Evolutionary conservation across 176 grass and related monocot genomes (phyloP), one percentile per base, ranked within the genome.

Genomic region (Aechmea fasciata): DNA sequence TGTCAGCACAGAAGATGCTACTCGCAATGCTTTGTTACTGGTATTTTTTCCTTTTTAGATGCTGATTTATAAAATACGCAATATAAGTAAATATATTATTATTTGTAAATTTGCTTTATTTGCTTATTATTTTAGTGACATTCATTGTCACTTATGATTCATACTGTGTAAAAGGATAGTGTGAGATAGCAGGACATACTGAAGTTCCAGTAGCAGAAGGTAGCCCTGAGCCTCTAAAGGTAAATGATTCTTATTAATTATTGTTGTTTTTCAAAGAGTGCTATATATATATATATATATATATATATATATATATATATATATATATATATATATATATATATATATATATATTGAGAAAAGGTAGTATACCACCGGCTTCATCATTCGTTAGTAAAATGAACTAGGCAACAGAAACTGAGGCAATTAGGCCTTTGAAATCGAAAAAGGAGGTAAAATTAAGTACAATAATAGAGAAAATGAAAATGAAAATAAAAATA

Each of bases 1-100:
- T 69, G 85, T 85, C 69, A 85, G 72, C 2, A 90, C 88, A 10
- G 66, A 75, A 9, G 63, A 78, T 50, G 88, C 92, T 11, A 91
- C 88, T 48, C 83, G 76, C 73, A 96, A 96, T 22, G 89, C 93
- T 62, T 75, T 96, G 74, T 65, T 92, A 11, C 82, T 96, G 88
- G 93, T 83, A 87, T 51, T 75, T n/a, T 33, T 76, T 57, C 4
- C 50, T 9, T 41, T 49, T 48, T 50, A 22, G 50, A 14, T 9
- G 13, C n/a, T 8, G 29, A 28, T 52, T 19, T 41, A 4, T 77
- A 13, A 8, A 29, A 51, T 52, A 57, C 25, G 23, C 59, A 25
- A 13, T 62, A 13, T 53, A 70, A 41, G 33, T 61, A 18, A 15
- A 18, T 61, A 78, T 49, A 63, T 68, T 77, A 49, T 68, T 67